Conservation (phyloP, 306 rosid genomes). For the Rubus parviflorus region DNA sequence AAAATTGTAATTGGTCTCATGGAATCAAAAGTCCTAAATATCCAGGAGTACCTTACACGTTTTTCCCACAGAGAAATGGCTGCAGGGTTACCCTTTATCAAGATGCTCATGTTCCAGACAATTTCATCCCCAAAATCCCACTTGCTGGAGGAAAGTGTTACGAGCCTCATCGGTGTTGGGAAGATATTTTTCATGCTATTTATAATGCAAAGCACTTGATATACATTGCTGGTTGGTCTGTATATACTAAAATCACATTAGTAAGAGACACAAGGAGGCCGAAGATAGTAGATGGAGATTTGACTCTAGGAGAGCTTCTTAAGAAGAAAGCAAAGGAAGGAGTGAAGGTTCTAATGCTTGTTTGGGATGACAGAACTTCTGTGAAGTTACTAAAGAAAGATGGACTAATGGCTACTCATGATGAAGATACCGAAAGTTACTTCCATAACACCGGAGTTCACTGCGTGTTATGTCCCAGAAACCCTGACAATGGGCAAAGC, state of each 20-base stretch:
- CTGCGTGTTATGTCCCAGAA: constrained; percentile 46
- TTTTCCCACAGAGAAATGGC: constrained; percentile 43
- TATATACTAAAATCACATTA: constrained; percentile 36
- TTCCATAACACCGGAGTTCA: constrained; percentile 38
- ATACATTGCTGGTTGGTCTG: constrained; percentile 57
- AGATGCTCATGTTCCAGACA: constrained; percentile 49
- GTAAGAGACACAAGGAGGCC: constrained; percentile 35
- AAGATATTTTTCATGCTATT: constrained; percentile 50
- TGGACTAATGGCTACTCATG: constrained; percentile 58
- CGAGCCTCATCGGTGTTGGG: constrained; percentile 48
- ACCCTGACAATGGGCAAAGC: constrained; percentile 37
- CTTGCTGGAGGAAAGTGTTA: constrained; percentile 28
- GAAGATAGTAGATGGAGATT: constrained; percentile 30
- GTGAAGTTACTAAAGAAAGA: constrained; percentile 40
- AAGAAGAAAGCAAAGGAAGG: constrained; percentile 50
- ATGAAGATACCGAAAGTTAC: constrained; percentile 44
- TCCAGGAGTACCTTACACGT: constrained; percentile 48
- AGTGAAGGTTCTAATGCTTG: constrained; percentile 49
- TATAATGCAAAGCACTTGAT: constrained; percentile 43
- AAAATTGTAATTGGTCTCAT: constrained; percentile 37
- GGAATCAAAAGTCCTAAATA: constrained; percentile 37
- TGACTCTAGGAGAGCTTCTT: constrained; percentile 51
- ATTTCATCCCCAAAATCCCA: constrained; percentile 34
- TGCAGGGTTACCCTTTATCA: constrained; percentile 55
- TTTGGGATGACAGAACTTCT: constrained; percentile 57